Base-by-base conservation (phyloP, 345 rosid genomes). In the Geranium brycei region DNA sequence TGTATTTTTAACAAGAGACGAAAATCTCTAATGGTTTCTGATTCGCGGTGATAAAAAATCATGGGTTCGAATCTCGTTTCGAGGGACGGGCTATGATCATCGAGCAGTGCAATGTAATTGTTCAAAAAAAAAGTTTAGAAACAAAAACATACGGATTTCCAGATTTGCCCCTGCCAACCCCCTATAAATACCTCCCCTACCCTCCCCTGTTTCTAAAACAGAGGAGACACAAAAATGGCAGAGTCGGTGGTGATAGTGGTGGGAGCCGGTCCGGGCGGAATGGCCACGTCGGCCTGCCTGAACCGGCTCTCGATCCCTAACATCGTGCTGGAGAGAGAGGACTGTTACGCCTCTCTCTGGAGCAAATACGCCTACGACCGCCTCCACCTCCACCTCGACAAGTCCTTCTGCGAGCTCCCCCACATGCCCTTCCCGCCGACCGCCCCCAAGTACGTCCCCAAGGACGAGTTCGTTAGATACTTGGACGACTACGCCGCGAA, bases 181-280 rank as follows among this genome's bases (percentile, higher is more conserved):
- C 53, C 53, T 10, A 47, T 47, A 47, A 47, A 47, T 47, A 6
- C 53, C 53, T 1, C 1, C 14, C 7, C 3, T 47, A 3, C 53
- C 53, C 13, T 47, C 53, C 12, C 10, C 14, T 47, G 53, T 47
- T 47, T 11, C 41, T 11, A 47, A 10, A 47, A 10, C 38, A 13
- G 16, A 67, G 64, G 2, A 35, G 19, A 15, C 62, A 8, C 0
- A 51, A 47, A 11, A 17, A 32, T 30, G 15, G 40, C 55, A 62
- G 72, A 75, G 18, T 17, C 59, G 38, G 56, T 17, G 0, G 87
- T 72, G 17, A 78, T 86, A 69, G 74, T 87, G 64, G 82, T 87
- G 23, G 97, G 97, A 63, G 85, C 88, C 0, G 96, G 97, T 1
- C 85, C 96, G 31, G 75, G 95, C 8, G 96, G 97, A 35, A 76